phyloP scores from a whole-genome alignment of 2,329 filamentous ascomycete species.

The Trichoderma sp. region DNA sequence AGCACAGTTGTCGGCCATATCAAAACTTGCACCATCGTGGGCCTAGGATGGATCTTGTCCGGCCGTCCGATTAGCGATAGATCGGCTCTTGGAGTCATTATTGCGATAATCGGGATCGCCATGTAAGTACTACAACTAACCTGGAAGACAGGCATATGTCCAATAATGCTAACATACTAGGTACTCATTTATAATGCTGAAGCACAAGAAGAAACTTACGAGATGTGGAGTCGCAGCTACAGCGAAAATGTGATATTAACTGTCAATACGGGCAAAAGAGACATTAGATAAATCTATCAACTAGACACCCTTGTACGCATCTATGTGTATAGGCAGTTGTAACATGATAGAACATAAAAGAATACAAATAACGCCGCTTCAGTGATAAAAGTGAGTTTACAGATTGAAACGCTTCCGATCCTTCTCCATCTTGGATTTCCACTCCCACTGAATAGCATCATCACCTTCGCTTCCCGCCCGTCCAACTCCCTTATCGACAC shows the following conservation, averaged over 20 bases:
- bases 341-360: not conserved
- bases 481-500: constrained; percentile 87
- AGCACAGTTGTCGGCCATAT: constrained; percentile 69
- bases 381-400: constrained; percentile 46
- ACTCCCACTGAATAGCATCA: constrained; percentile 88
- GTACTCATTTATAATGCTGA: constrained; percentile 54
- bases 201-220: constrained; percentile 41
- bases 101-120: constrained; percentile 62
- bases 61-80: constrained; percentile 60
- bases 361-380: not conserved
- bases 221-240: not conserved
- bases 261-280: not conserved
- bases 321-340: not conserved
- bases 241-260: not conserved
- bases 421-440: constrained; percentile 96
- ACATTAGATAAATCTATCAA: not conserved
- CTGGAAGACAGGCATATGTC: not conserved
- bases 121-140: constrained; percentile 48
- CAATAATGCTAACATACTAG: constrained; percentile 36
- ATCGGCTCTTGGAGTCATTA: constrained; percentile 57
- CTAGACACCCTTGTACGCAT: not conserved
- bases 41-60: constrained; percentile 62
- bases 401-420: constrained; percentile 90
- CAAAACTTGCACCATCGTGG: constrained; percentile 69
- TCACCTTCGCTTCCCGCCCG: constrained; percentile 68